Percentiles rank a stretch among this genome's conserved stretches.
Evolutionary conservation across 2,329 filamentous ascomycete genomes (phyloP).

Genomic region (Fonsecaea erecta): DNA sequence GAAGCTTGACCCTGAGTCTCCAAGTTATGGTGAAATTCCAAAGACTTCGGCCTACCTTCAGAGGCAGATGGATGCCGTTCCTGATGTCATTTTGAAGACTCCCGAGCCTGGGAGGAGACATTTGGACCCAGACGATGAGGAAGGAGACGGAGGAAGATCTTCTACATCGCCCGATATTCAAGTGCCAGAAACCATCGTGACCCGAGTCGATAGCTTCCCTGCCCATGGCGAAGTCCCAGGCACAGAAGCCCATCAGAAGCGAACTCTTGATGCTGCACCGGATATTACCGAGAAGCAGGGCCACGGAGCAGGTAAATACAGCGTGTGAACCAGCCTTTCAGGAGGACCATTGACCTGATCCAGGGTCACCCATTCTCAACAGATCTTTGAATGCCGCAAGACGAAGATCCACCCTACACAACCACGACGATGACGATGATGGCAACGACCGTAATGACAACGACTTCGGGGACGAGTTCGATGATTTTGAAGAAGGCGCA

Average conservation of each 20-base stretch:
- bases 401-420: slow-evolving; percentile 39
- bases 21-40: slow-evolving; percentile 65
- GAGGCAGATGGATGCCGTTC: slow-evolving; percentile 62
- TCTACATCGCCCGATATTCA: slow-evolving; percentile 20
- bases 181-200: slow-evolving; percentile 52
- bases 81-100: slow-evolving; percentile 61
- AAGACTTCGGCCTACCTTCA: slow-evolving; percentile 63
- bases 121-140: slow-evolving; percentile 15
- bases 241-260: slow-evolving; percentile 47
- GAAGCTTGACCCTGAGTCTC: slow-evolving; percentile 61
- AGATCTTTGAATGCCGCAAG: slow-evolving; percentile 48
- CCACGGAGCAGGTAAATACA: slow-evolving; percentile 62
- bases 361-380: slow-evolving; percentile 61
- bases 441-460: slow-evolving; percentile 52
- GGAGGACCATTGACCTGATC: slow-evolving; percentile 64
- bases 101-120: slow-evolving; percentile 34
- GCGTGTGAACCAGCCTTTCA: slow-evolving; percentile 44
- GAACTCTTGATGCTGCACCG: slow-evolving; percentile 50
- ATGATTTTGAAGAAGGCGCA: slow-evolving; percentile 58
- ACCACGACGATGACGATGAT: slow-evolving; percentile 31
- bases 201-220: slow-evolving; percentile 49
- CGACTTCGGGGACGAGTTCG: slow-evolving; percentile 68
- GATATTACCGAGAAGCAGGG: slow-evolving; percentile 50
- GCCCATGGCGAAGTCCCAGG: slow-evolving; percentile 43
- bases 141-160: not conserved